Evolutionary conservation across 805 yeast genomes (phyloP).

Genomic region (Candida rishiriensis): DNA sequence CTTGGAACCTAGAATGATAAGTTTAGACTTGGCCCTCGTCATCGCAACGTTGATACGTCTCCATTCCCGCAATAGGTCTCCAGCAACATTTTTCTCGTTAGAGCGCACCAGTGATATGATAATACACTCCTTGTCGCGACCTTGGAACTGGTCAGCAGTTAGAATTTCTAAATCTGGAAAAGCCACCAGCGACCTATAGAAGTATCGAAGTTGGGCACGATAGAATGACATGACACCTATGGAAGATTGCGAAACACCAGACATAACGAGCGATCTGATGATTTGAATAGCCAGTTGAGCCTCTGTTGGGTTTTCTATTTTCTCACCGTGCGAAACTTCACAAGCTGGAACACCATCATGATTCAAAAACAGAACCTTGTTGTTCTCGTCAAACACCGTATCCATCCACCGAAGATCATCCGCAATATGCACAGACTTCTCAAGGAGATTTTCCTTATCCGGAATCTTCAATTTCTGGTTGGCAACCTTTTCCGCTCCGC

Average conservation of each 20-base stretch:
- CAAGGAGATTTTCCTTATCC: constrained; percentile 24
- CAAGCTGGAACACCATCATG: constrained; percentile 64
- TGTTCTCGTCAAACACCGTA: constrained; percentile 46
- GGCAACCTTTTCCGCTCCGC: constrained; percentile 68
- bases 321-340: constrained; percentile 58
- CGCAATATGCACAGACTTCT: constrained; percentile 7
- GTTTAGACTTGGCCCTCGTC: constrained; percentile 82
- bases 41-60: constrained; percentile 91
- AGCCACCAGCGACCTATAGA: constrained; percentile 30
- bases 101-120: constrained; percentile 87
- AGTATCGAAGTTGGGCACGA: constrained; percentile 66
- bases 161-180: constrained; percentile 60
- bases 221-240: constrained; percentile 91
- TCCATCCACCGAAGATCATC: constrained; percentile 47
- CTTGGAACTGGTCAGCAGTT: constrained; percentile 96
- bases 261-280: constrained; percentile 48
- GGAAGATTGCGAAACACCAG: constrained; percentile 55
- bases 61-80: constrained; percentile 82
- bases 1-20: constrained; percentile 78
- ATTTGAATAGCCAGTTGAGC: constrained; percentile 60
- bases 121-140: constrained; percentile 89
- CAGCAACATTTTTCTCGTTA: constrained; percentile 59
- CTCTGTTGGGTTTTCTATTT: constrained; percentile 70
- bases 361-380: constrained; percentile 70
- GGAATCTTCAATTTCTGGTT: constrained; percentile 52